These are phyloP conservation scores for Syncephalastrum monosporum DNA, from an alignment of 371 early-diverging fungal species.

Conservation along the genomic window DNA sequence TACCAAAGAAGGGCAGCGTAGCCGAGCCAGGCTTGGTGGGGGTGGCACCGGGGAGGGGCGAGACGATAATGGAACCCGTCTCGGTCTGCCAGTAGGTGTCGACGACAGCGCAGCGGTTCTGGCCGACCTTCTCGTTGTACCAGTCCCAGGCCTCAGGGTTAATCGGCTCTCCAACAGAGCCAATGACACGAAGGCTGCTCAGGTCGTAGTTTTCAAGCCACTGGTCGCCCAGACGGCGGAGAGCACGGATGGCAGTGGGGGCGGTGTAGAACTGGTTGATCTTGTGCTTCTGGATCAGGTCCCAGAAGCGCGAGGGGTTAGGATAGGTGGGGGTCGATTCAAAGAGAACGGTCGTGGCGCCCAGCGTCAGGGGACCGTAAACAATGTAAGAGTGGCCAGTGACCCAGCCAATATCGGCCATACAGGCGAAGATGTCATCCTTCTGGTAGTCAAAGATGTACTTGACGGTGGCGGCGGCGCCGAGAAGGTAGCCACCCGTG, in stretches of 20 bases:
- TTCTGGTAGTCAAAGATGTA: conserved; percentile 86
- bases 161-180: conserved; percentile 99
- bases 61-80: conserved; percentile 93
- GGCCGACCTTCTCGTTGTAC: conserved; percentile 92
- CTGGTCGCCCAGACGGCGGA: conserved; percentile 85
- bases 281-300: conserved; percentile 83
- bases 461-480: conserved; percentile 87
- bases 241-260: conserved; percentile 96
- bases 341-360: conserved; percentile 92
- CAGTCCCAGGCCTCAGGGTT: conserved; percentile 98
- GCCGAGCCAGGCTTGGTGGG: conserved; percentile 95
- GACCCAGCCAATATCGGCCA: conserved; percentile 82
- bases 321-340: conserved; percentile 92
- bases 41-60: conserved; percentile 90
- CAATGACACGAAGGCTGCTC: conserved; percentile 84
- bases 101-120: conserved; percentile 88
- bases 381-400: conserved; percentile 90
- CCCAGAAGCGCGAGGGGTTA: conserved; percentile 81
- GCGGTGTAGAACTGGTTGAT: conserved; percentile 99
- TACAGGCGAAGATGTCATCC: conserved; percentile 84
- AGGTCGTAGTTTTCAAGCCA: conserved; percentile 77
- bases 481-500: conserved; percentile 95
- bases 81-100: conserved; percentile 99
- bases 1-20: conserved; percentile 96
- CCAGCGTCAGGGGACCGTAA: conserved; percentile 93